Evolutionary conservation across 352 stramenopile genomes (phyloP), one percentile per base, ranked within the genome.

Genomic region (Globisporangium viniferum): DNA sequence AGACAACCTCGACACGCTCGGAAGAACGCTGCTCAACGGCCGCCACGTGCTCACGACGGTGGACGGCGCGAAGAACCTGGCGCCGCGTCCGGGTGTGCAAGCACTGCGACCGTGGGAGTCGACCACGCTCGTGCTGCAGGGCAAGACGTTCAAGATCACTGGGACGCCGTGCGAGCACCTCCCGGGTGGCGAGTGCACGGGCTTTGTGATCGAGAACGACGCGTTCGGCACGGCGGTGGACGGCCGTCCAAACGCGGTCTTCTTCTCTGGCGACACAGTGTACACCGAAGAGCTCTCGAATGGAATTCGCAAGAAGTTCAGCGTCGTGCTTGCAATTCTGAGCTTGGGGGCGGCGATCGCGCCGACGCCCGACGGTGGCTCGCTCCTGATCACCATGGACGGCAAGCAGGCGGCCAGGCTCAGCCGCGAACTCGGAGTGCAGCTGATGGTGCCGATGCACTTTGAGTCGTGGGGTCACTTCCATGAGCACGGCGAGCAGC

Each of bases 401-500:
- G 69, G 64, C 1, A 41, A 62, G 60, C 64, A 79, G 49, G 76
- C 15, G 44, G 44, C 36, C 36, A 44, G 20, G 31, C 48, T 80
- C 1, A 61, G 65, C 6, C 67, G 56, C 20, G 75, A 78, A 57
- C 73, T 79, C 24, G 70, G 66, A 14, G 66, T 68, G 0, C 62
- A 73, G 54, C 73, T 75, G 31, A 68, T 83, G 59, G 72, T 81
- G 3, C 76, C 77, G 29, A 53, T 84, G 46, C 77, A 81, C 68
- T 84, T 75, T 29, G 69, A 80, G 59, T 81, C 77, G 55, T 84
- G 77, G 77, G 35, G 29, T 3, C 77, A 84, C 68, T 81, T 84
- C 59, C 48, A 46, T 1, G 57, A 80, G 51, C 44, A 63, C 0
- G 33, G 51, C 5, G 59, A 70, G 18, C 63, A 66, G 8, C 41